Percentiles rank a stretch among this genome's conserved stretches.
These are phyloP conservation scores for Hypomyces rosellus DNA, from an alignment of 2,329 filamentous ascomycete species.

Conservation along the genomic window DNA sequence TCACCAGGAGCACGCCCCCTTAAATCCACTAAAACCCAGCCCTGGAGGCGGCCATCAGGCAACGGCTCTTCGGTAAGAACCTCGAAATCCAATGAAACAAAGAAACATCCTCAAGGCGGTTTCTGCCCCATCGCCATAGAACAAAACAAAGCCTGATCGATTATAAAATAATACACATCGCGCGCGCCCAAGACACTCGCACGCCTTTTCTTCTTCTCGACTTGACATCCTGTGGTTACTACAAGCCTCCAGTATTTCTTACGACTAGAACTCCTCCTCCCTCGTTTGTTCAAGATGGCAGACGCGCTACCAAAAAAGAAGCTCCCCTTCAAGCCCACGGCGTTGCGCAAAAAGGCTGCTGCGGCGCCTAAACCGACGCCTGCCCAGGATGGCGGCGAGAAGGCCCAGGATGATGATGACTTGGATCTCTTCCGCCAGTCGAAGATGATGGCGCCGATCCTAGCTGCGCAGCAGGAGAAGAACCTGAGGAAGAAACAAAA, in stretches of 20 bases:
- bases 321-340: slow-evolving; percentile 46
- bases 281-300: neutral
- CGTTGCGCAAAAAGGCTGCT: slow-evolving; percentile 25
- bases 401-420: slow-evolving; percentile 25
- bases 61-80: no score
- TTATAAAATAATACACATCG: no score
- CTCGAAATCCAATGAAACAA: no score
- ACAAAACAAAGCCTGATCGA: no score
- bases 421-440: slow-evolving; percentile 46
- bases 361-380: slow-evolving; percentile 20
- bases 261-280: slow-evolving; percentile 20
- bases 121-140: no score
- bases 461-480: slow-evolving; percentile 32
- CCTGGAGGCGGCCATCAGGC: neutral
- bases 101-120: no score
- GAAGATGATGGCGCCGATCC: slow-evolving; percentile 41
- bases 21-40: slow-evolving; percentile 1
- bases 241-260: no score
- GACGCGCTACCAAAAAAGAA: slow-evolving; percentile 27
- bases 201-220: no score
- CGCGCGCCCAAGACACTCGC: no score
- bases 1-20: slow-evolving; percentile 4
- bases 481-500: slow-evolving; percentile 20
- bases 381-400: slow-evolving; percentile 6
- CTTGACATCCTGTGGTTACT: no score